Percentiles rank a stretch among this genome's conserved stretches.
phyloP scores from a whole-genome alignment of 2,329 filamentous ascomycete species.

The Venturia carpophila region DNA sequence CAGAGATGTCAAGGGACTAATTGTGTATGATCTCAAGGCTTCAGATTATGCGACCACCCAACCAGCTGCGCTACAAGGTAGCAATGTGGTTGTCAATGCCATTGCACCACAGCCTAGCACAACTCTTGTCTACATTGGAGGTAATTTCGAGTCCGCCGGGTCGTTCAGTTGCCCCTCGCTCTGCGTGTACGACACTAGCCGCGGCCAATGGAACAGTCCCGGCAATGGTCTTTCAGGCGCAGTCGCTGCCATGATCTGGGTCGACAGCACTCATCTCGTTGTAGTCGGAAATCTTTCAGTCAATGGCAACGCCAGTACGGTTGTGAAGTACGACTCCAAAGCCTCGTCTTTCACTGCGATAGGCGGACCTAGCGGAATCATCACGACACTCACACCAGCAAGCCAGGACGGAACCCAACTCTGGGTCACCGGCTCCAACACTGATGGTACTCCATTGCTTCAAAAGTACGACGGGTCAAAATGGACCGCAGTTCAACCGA shows the following conservation, averaged over 20 bases:
- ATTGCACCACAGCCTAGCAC: slow-evolving; percentile 65
- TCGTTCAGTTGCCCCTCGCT: slow-evolving; percentile 73
- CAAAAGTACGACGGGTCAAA: slow-evolving; percentile 70
- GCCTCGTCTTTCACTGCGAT: slow-evolving; percentile 52
- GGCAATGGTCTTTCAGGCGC: slow-evolving; percentile 63
- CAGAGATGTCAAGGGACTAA: slow-evolving; percentile 59
- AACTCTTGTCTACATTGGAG: slow-evolving; percentile 74
- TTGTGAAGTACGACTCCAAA: slow-evolving; percentile 67
- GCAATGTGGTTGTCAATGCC: slow-evolving; percentile 63
- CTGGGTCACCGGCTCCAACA: slow-evolving; percentile 70
- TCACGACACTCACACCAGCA: slow-evolving; percentile 69
- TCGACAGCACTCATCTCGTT: slow-evolving; percentile 60
- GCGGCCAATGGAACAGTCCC: slow-evolving; percentile 71
- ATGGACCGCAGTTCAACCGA: slow-evolving; percentile 59
- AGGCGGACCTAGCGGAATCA: slow-evolving; percentile 65
- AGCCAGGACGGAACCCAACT: slow-evolving; percentile 62
- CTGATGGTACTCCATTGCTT: slow-evolving; percentile 64
- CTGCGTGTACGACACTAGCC: slow-evolving; percentile 66
- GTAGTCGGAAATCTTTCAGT: slow-evolving; percentile 70
- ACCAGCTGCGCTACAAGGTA: slow-evolving; percentile 66
- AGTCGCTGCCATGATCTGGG: slow-evolving; percentile 69
- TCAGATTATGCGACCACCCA: slow-evolving; percentile 58
- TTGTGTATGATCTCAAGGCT: slow-evolving; percentile 67
- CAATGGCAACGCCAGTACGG: slow-evolving; percentile 54
- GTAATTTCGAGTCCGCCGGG: slow-evolving; percentile 75